Percentiles rank a stretch among this genome's conserved stretches.
phyloP scores from a whole-genome alignment of 331 rosid species.

The Quercus tomentella region DNA sequence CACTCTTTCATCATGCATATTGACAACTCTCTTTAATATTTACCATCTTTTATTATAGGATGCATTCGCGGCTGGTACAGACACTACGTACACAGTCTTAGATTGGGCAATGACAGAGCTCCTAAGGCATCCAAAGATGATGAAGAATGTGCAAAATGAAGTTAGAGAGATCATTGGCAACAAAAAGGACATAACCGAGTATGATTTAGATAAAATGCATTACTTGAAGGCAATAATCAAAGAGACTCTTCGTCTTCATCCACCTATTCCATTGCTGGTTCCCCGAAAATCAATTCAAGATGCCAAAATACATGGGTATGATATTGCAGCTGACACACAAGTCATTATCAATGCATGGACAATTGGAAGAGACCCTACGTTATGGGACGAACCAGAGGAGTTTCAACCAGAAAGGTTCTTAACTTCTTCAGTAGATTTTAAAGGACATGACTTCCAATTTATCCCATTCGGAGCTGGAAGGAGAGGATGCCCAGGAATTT shows the following conservation, averaged over 20 bases:
- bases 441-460: constrained; percentile 24
- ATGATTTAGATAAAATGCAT: no score
- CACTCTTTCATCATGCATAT: no score
- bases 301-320: constrained; percentile 12
- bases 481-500: background rate
- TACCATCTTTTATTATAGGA: no score
- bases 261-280: constrained; percentile 37
- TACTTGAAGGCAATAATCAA: no score
- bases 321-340: constrained; percentile 19
- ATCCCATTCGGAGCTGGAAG: constrained; percentile 24
- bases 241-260: constrained; percentile 35
- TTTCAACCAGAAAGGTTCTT: constrained; percentile 45
- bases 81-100: no score
- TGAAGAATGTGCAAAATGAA: no score
- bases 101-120: no score
- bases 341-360: constrained; percentile 48
- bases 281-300: constrained; percentile 32
- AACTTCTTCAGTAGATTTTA: constrained; percentile 17
- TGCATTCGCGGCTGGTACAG: no score
- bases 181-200: no score
- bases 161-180: no score
- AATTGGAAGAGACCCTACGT: constrained; percentile 33
- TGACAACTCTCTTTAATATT: no score
- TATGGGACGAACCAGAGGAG: constrained; percentile 34
- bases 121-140: no score